Base-by-base conservation (phyloP, 768 basidiomycete genomes). In the Aureoboletus auriporus region DNA sequence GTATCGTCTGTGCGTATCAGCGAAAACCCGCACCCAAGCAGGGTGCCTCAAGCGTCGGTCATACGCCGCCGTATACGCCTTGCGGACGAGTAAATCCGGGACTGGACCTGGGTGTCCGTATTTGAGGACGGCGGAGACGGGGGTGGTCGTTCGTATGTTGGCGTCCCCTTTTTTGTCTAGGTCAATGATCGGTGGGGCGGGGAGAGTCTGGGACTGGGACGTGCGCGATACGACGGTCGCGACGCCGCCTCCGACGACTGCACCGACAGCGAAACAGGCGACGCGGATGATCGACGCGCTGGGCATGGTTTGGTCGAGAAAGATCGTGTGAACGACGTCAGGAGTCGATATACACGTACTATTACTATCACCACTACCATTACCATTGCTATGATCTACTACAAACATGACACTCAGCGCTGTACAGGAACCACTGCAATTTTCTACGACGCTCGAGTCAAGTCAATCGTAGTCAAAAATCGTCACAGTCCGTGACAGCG, bases 11-110 rank as follows among this genome's bases (percentile, higher is more conserved):
- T n/a, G n/a, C n/a, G n/a, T 3, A 9, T 27, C 6, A 1, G 16
- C 3, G 14, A 4, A 23, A 23, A 8, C 7, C 12, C 79, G 40
- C 62, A 94, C 93, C 94, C 95, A 98, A 29, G 93, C 80, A 3
- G 95, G 93, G 70, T 98, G 94, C 14, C 91, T 76, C 47, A 94
- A 71, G 11, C 90, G 76, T 45, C 96, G 75, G 66, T 99, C 96
- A 65, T 99, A 98, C 8, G 81, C 90, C 1, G 91, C 84, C 17
- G 86, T 83, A 60, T 96, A 97, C 13, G 88, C 93, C 62, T 81
- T 80, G 42, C 92, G 79, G 38, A 84, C 76, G 17, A 96, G 72
- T 11, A 84, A 63, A 69, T 96, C 94, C 2, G 84, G 75, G 44
- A 92, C 75, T 12, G 94, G 93, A 61, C 57, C 59, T 52, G 56